Base-by-base conservation (phyloP, 192 early-diverging fungal species). In the Podila epigama region DNA sequence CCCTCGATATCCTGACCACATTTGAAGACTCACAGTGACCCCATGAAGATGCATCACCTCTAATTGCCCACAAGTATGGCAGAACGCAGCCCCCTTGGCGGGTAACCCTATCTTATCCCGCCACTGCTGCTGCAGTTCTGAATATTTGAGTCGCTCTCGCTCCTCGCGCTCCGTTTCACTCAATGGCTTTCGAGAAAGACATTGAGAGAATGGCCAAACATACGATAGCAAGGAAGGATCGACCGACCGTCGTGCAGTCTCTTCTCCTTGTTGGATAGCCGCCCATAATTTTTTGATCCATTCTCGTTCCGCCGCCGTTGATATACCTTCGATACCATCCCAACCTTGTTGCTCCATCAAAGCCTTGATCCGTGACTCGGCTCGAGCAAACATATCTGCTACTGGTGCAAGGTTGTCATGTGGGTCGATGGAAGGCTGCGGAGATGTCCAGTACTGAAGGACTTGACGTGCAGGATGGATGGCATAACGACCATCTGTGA, bases 11-110 rank as follows among this genome's bases (percentile, higher is more conserved):
- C 71, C 71, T 28, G 71, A 64, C 73, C 73, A 77, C 60, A 77
- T 60, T 32, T 64, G 65, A n/a, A 68, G 32, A 7, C 54, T 35
- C 5, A 44, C 73, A 20, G 37, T 51, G 13, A 77, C 3, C 1
- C 65, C 73, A 68, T 77, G 73, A 32, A 77, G 33, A 25, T 77
- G 73, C 73, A 77, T 77, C 35, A 77, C 60, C 29, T 77, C 73
- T 48, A 68, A 13, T 27, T 77, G 73, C n/a, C 66, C 73, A 39
- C 73, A 77, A 0, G 0, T n/a, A 44, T 33, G 60, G 59, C 73
- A 77, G 28, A 58, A 64, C 18, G 61, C 51, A n/a, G 31, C 60
- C 9, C 61, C 61, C 31, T 68, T 64, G 10, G 27, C 63, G 0
- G 73, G 73, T 20, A 77, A 32, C 34, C 66, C 66, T 3, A 77